phyloP scores from a whole-genome alignment of 2,329 filamentous ascomycete species.

The Bipolaris gigantea region DNA sequence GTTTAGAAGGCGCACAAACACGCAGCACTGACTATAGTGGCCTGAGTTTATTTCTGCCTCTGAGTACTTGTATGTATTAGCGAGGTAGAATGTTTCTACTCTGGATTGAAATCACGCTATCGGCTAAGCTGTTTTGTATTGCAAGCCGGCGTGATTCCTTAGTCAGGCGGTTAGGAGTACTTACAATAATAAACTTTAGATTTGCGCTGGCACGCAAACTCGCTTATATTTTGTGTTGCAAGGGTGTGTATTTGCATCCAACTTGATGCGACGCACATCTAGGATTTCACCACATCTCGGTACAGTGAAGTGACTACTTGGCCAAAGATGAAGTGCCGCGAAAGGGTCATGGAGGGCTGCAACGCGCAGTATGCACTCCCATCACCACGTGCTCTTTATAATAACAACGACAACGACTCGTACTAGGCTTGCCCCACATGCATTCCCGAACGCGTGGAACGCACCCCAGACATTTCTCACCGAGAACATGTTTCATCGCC shows the following conservation, averaged over 20 bases:
- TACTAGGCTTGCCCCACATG: neutral
- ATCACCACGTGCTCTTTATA: neutral
- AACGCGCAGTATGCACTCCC: neutral
- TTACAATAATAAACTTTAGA: neutral
- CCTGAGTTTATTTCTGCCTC: neutral
- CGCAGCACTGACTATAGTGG: neutral
- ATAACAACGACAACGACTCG: neutral
- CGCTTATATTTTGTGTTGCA: neutral
- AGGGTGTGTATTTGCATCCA: neutral
- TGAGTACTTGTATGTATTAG: neutral
- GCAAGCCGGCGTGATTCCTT: neutral
- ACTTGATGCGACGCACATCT: neutral
- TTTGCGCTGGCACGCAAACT: neutral
- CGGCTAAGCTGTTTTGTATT: neutral
- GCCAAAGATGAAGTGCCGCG: neutral
- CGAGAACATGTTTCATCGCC: neutral
- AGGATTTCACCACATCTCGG: neutral
- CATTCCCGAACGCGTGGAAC: neutral
- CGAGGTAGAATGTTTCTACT: neutral
- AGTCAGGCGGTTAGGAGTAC: neutral
- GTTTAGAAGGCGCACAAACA: neutral
- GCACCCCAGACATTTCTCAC: constrained; percentile 1
- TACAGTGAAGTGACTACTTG: neutral
- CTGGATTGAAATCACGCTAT: neutral
- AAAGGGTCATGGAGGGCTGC: neutral